Conservation (phyloP, 2,329 filamentous ascomycete genomes). For the Zasmidium cellare region DNA sequence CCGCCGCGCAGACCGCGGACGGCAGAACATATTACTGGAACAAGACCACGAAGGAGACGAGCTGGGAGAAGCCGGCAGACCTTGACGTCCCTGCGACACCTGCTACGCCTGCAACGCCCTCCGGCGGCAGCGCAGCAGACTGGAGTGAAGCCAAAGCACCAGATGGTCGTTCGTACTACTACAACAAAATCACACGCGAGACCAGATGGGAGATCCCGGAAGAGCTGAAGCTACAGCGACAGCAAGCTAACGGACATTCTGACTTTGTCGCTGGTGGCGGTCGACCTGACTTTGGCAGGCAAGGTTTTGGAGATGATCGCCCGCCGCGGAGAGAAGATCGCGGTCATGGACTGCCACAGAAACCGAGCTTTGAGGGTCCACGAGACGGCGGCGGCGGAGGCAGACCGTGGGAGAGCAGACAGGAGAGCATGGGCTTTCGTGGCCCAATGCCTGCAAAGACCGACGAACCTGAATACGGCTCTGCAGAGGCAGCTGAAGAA, state of each 20-base stretch:
- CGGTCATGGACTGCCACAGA: slow-evolving; percentile 45
- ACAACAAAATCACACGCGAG: slow-evolving; percentile 85
- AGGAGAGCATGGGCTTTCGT: slow-evolving; percentile 34
- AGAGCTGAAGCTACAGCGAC: slow-evolving; percentile 18
- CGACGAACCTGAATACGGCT: slow-evolving; percentile 68
- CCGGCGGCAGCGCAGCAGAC: slow-evolving; percentile 62
- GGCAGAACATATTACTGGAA: slow-evolving; percentile 93
- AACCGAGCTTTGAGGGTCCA: slow-evolving; percentile 36
- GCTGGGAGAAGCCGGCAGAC: slow-evolving; percentile 93
- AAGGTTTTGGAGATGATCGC: slow-evolving; percentile 28
- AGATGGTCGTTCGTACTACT: slow-evolving; percentile 88
- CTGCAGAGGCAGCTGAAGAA: slow-evolving; percentile 83
- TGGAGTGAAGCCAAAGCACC: slow-evolving; percentile 92
- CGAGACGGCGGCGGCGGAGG: slow-evolving; percentile 22
- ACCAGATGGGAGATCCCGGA: slow-evolving; percentile 91
- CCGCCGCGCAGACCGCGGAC: slow-evolving; percentile 29
- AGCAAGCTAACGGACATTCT: slow-evolving; percentile 22
- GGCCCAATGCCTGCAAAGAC: slow-evolving; percentile 35
- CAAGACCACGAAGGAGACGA: slow-evolving; percentile 76
- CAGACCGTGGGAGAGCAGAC: slow-evolving; percentile 33
- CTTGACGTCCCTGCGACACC: slow-evolving; percentile 63
- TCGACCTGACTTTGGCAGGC: slow-evolving; percentile 1
- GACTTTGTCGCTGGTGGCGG: slow-evolving; percentile 61
- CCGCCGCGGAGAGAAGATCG: slow-evolving; percentile 28
- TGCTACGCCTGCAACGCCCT: slow-evolving; percentile 37